Evolutionary conservation across 768 basidiomycete species (phyloP), one percentile per base, ranked within the genome.

Genomic region (Lactarius akahatsu): DNA sequence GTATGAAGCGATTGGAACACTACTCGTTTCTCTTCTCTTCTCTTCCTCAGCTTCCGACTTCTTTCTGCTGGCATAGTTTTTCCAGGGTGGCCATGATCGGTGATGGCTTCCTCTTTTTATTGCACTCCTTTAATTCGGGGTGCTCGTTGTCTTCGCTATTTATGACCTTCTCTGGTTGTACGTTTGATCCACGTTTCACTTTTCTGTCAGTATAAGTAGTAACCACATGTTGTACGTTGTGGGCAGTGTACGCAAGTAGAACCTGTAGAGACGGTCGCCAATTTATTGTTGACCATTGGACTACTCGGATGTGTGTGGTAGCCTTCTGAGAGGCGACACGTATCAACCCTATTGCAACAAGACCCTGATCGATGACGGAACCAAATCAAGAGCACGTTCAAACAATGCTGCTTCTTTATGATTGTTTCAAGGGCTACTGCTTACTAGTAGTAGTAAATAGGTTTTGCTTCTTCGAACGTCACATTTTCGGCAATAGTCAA

Each of bases 41-140:
- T 52, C 66, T 47, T n/a, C 23, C n/a, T 30, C 50, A 23, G 7
- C 60, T n/a, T 55, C 30, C 20, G 55, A 41, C 61, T 45, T 59
- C 47, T 40, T 58, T 23, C 23, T 59, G 57, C 52, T 45, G 57
- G 57, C 50, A 40, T 63, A 41, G 23, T 47, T 28, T 9, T 56
- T 59, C 40, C 7, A 13, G 40, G 40, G 18, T 57, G 57, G 38
- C 30, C 26, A 50, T 9, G n/a, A 36, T 30, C 16, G 18, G 34
- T 36, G 30, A 20, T 30, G 18, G n/a, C 23, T 43, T 59, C 52
- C 57, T 59, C 26, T 55, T 43, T 15, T 16, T 45, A 45, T 10
- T 41, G 66, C 20, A 23, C 62, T 59, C 56, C 47, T 52, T 56
- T 28, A 47, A 57, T 66, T 61, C n/a, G 50, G 64, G 28, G 56